Evolutionary conservation across 2,329 filamentous ascomycete genomes (phyloP), one percentile per base, ranked within the genome.

Genomic region (Neopestalotiopsis rosae): DNA sequence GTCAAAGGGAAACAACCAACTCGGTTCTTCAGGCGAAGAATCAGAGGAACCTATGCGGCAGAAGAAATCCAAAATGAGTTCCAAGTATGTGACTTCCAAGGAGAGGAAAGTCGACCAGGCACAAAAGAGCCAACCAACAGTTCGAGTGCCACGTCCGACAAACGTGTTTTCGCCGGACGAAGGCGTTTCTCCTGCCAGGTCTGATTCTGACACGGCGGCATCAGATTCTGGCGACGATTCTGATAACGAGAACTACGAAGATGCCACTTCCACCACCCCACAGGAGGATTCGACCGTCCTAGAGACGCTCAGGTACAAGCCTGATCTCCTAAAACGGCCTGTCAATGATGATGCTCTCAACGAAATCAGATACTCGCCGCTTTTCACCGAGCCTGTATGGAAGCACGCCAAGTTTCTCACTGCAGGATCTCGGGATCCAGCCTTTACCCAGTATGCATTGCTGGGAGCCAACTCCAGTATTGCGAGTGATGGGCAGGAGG

Each of bases 361-460:
- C 20, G 72, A 73, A 28, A 69, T 74, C 30, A 71, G 34, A 38
- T 67, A 70, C 1, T 69, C 74, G 2, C 73, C 74, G 1, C 17
- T 75, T 0, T 75, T 75, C 42, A 74, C 71, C 1, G 32, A 72
- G 10, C 58, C 69, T 4, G 63, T 74, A 9, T 59, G 70, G 40
- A 20, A 70, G 24, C 66, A 70, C 5, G 69, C 71, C 10, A 24
- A 65, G 3, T 10, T 40, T 32, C 17, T 63, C 4, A 20, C 61
- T 24, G 28, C 12, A 17, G n/a, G 49, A 20, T 28, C 58, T 3
- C 68, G 67, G 20, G 6, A 65, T 7, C 5, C 30, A 1, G 61
- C 70, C 0, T 73, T 75, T 30, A 63, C 71, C 0, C 74, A 76
- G 40, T 74, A 76, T 34, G 74, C 68, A 5, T 68, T 76, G 14